Evolutionary conservation across 371 early-diverging fungal species (phyloP), one percentile per base, ranked within the genome.

Genomic region (Mortierella sp.): DNA sequence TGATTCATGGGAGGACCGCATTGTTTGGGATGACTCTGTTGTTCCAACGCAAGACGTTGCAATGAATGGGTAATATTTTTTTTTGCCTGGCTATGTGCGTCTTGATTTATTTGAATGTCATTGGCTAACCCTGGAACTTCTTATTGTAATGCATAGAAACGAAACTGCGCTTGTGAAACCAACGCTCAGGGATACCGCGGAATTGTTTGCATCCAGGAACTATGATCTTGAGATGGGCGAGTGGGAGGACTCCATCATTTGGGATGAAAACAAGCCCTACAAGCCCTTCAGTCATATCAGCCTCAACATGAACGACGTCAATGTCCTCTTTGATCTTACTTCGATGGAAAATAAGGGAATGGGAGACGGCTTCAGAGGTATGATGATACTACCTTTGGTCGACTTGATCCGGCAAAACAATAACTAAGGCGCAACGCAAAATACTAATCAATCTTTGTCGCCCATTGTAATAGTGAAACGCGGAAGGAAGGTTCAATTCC

Each of bases 1-100:
- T 65, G 96, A 96, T 48, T 78, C 86, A 11, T 98, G 98, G 98
- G 97, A 98, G 80, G 94, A 95, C 52, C 89, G 92, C 16, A 94
- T 98, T 72, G 70, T 95, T 24, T 98, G 98, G 98, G 93, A 93
- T 38, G 93, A 91, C 47, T 91, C 89, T 26, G 70, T 76, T 19
- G 84, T 84, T 31, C 81, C 81, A 16, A 55, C 80, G 50, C 28
- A 74, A 38, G 82, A 75, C 19, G 42, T 80, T 58, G 50, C 75
- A 42, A 73, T 73, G 72, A 72, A 48, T 21, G 57, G 58, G 79
- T 81, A 78, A 71, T 78, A 16, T 16, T 6, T 11, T 34, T 5
- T 68, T 11, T 34, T 5, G 38, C 24, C 34, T 38, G 42, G 5
- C 31, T 3, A 38, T 68, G 24, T 42, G 24, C 34, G 11, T 38